Percentiles rank a stretch among this genome's conserved stretches.
phyloP scores from a whole-genome alignment of 495 filamentous ascomycete species.

The Penicillium odoratum region DNA sequence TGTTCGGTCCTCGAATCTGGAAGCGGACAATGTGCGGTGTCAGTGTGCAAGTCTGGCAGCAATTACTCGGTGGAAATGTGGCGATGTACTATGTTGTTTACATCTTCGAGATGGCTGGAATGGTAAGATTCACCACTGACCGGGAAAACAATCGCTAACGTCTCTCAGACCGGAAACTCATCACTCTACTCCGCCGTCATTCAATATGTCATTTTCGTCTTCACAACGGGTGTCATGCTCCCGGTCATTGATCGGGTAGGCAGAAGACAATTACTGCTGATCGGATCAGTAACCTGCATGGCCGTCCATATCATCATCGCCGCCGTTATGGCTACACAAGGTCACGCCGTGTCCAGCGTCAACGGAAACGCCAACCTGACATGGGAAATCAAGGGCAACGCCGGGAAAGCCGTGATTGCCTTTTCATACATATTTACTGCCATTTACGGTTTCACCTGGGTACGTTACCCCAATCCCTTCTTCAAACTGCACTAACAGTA shows the following conservation, averaged over 20 bases:
- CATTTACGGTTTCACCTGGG: conserved; percentile 68
- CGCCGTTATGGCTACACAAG: conserved; percentile 46
- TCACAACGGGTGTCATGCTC: conserved; percentile 66
- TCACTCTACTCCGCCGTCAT: conserved; percentile 67
- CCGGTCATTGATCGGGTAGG: conserved; percentile 75
- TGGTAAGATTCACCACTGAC: conserved; percentile 28
- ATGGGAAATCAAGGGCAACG: conserved; percentile 57
- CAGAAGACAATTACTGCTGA: conserved; percentile 68
- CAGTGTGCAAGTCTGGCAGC: conserved; percentile 69
- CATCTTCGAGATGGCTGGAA: conserved; percentile 65
- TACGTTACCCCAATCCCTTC: conserved; percentile 14
- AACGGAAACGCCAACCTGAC: conserved; percentile 67
- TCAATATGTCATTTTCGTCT: conserved; percentile 75
- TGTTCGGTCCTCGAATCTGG: conserved; percentile 67
- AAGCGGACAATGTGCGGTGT: conserved; percentile 66
- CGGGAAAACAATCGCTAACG: neutral
- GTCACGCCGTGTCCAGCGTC: conserved; percentile 56
- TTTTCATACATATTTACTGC: conserved; percentile 78
- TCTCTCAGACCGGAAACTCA: conserved; percentile 54
- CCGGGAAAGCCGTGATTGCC: conserved; percentile 72
- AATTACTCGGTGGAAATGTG: conserved; percentile 65
- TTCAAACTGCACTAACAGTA: conserved; percentile 4
- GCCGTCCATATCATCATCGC: conserved; percentile 66
- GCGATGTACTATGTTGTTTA: conserved; percentile 73
- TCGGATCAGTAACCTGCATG: conserved; percentile 67